phyloP scores from a whole-genome alignment of 78 protist species.

The Planoprotostelium fungivorum region DNA sequence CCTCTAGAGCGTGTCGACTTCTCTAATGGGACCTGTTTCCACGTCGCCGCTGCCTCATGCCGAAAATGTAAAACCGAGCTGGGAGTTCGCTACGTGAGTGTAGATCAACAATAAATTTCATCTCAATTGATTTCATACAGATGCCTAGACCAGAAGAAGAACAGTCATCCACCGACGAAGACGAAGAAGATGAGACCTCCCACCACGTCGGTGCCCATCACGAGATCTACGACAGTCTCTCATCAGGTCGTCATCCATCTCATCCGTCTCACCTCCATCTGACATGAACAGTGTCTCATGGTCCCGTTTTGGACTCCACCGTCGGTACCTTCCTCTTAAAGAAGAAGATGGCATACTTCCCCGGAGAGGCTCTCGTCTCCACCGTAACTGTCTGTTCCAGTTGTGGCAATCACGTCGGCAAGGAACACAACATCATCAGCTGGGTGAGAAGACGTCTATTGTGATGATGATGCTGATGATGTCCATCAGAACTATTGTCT shows the following conservation, averaged over 20 bases:
- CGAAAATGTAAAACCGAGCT: background rate
- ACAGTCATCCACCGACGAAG: background rate
- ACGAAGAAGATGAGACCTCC: background rate
- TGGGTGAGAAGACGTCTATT: background rate
- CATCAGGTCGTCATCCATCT: background rate
- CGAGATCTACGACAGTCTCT: background rate
- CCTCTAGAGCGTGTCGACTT: background rate
- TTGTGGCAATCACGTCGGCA: background rate
- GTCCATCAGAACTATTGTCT: background rate
- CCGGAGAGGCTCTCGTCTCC: background rate
- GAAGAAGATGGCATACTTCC: background rate
- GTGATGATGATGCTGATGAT: background rate
- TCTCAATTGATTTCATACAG: background rate
- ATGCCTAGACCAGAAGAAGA: background rate
- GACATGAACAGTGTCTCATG: background rate
- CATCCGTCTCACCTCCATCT: background rate
- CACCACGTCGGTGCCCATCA: background rate
- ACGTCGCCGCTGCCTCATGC: background rate
- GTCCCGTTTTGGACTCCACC: background rate
- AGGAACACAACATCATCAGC: background rate
- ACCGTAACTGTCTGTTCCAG: background rate
- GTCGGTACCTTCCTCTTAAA: background rate
- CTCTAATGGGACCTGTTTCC: background rate
- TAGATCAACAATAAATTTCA: background rate
- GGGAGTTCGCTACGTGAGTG: background rate